phyloP scores from a whole-genome alignment of 2,329 filamentous ascomycete genomes.

The Pseudocercospora fuligena region DNA sequence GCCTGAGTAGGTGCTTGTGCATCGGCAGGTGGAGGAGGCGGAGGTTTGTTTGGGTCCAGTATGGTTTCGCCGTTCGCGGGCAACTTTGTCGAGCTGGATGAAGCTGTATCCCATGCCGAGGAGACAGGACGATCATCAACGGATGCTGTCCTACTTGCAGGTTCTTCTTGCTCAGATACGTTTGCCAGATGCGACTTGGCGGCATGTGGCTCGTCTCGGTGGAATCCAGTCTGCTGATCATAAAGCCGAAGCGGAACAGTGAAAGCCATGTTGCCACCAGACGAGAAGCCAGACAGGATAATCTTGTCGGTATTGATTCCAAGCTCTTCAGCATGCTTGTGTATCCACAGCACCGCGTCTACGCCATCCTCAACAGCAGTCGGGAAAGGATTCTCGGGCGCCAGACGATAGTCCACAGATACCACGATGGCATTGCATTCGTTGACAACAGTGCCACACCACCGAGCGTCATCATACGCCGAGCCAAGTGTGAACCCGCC shows the following conservation, averaged over 20 bases:
- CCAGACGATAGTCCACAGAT: constrained; percentile 65
- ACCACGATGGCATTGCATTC: constrained; percentile 63
- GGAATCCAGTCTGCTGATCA: constrained; percentile 48
- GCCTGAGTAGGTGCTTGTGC: constrained; percentile 16
- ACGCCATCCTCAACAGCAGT: constrained; percentile 68
- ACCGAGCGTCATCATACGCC: constrained; percentile 65
- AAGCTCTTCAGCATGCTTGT: constrained; percentile 60
- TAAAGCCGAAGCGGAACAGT: constrained; percentile 64
- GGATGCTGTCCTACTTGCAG: neutral
- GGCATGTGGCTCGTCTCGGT: constrained; percentile 21
- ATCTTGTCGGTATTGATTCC: constrained; percentile 63
- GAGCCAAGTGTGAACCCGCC: constrained; percentile 66
- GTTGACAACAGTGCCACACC: constrained; percentile 61
- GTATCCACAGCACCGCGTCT: constrained; percentile 64
- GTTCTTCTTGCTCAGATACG: constrained; percentile 3
- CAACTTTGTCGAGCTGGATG: constrained; percentile 28
- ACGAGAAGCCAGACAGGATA: constrained; percentile 65
- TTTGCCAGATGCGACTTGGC: neutral
- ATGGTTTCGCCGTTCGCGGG: constrained; percentile 20
- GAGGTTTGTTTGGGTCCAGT: constrained; percentile 23
- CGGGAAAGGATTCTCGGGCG: constrained; percentile 66
- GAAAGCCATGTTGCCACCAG: constrained; percentile 66
- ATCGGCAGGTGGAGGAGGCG: constrained; percentile 13
- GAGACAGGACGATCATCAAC: constrained; percentile 11
- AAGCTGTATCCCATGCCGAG: constrained; percentile 21